Evolutionary conservation across 768 basidiomycete species (phyloP), one percentile per base, ranked within the genome.

Genomic region (Tricholoma saponaceum): DNA sequence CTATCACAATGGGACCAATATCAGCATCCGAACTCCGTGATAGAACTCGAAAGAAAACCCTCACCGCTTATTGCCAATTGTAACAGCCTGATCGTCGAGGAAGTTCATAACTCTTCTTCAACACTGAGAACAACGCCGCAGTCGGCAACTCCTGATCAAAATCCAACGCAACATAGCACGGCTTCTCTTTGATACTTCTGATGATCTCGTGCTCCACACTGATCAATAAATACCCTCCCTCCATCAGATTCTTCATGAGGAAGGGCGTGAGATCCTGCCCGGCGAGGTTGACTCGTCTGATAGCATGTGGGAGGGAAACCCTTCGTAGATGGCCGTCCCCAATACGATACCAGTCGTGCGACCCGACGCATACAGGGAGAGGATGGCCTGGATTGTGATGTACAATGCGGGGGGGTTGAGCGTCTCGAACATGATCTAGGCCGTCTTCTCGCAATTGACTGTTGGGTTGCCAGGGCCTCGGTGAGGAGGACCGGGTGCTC

Each of bases 311-410:
- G 50, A 97, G 82, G 43, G 90, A 75, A 79, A 92, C 95, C 82
- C 95, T 74, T 97, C 95, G 77, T 96, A 96, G 69, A 97, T 95
- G 62, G 82, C 94, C 95, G 73, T 96, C 95, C 69, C 95, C 94
- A 95, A 82, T 26, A 97, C 94, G 75, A 96, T 88, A 80, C 89
- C 88, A 46, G 94, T 96, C 28, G 93, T 96, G 72, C 94, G 89
- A 74, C 94, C 94, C n/a, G 59, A 95, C 39, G 94, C 94, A 75
- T 95, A 95, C 37, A 94, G 80, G 50, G 90, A 92, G 37, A 95
- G 81, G 53, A 94, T 91, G 71, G 91, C 92, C 77, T 95, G 92
- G 75, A 94, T 92, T 55, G 87, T 81, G 64, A 93, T 89, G 80
- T 93, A 93, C 81, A 94, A 91, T 10, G 92, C 92, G 58, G 92